Conservation (phyloP, 2,329 filamentous ascomycete genomes). For the Penicillium nordicum region DNA sequence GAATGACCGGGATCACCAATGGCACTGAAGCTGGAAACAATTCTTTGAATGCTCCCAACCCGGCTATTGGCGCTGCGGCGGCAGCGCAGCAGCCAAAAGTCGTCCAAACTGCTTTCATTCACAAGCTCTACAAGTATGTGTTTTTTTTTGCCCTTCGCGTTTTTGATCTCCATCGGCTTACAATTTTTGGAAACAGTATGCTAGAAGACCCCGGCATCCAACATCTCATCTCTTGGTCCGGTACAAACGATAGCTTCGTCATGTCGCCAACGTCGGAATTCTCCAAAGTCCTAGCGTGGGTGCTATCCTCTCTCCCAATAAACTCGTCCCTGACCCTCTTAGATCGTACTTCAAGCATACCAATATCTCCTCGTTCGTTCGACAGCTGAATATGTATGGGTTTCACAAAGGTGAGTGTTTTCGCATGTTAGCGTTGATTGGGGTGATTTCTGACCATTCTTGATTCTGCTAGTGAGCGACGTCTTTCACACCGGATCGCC, state of each 20-base stretch:
- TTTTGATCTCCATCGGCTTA: conserved; percentile 16
- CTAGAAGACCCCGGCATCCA: conserved; percentile 89
- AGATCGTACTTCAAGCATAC: conserved; percentile 98
- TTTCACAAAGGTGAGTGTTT: conserved; percentile 83
- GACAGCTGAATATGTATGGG: conserved; percentile 98
- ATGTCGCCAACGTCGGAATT: conserved; percentile 98
- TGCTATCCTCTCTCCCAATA: conserved; percentile 25
- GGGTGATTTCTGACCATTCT: conserved; percentile 7
- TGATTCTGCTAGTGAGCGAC: conserved; percentile 72
- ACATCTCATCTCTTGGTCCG: conserved; percentile 95
- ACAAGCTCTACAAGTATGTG: conserved; percentile 94
- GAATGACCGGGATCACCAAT: conserved; percentile 37
- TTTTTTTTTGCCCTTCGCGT: neutral
- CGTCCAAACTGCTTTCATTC: conserved; percentile 96
- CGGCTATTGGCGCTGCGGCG: conserved; percentile 45
- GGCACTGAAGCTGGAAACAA: conserved; percentile 29
- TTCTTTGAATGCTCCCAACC: conserved; percentile 28
- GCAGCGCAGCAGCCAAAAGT: conserved; percentile 89
- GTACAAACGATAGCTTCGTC: conserved; percentile 91
- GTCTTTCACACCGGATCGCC: conserved; percentile 94
- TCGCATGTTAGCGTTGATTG: neutral
- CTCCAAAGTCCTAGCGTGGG: conserved; percentile 94
- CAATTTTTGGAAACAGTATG: conserved; percentile 62
- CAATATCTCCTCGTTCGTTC: conserved; percentile 97
- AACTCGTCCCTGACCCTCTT: conserved; percentile 25